A percentile compares a stretch with the other conserved stretches of the same genome.
Evolutionary conservation across 352 stramenopile genomes (phyloP).

Genomic region (Elongisporangium prolatum): DNA sequence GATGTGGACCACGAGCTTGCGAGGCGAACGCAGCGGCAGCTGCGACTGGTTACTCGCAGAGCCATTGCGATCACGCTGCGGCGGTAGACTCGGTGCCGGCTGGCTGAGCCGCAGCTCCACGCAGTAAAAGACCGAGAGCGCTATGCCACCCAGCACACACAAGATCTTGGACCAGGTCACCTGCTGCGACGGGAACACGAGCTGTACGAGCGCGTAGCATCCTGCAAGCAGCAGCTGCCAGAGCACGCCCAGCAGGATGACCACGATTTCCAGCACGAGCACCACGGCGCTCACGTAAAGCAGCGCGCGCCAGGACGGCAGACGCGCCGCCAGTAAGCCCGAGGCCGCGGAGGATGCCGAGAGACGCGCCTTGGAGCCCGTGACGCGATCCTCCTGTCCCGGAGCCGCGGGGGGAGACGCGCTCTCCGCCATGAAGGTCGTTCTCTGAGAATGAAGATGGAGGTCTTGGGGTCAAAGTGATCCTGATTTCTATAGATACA

Average conservation of each 20-base stretch:
- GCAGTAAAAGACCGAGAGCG: constrained; percentile 37
- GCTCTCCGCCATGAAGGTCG: neutral
- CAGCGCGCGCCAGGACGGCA: neutral
- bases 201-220: constrained; percentile 9
- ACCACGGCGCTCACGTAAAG: neutral
- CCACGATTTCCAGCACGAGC: neutral
- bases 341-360: constrained; percentile 3
- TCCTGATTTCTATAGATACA: neutral
- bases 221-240: neutral
- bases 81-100: neutral
- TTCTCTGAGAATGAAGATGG: neutral
- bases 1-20: neutral
- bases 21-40: neutral
- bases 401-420: neutral
- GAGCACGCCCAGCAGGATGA: neutral
- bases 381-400: neutral
- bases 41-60: neutral
- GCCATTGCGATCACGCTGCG: neutral
- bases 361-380: neutral
- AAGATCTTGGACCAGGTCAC: constrained; percentile 38
- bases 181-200: constrained; percentile 44
- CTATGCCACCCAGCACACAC: constrained; percentile 28
- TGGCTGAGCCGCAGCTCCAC: constrained; percentile 6
- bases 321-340: constrained; percentile 4
- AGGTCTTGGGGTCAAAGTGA: neutral